Base-by-base conservation (phyloP, 139 green algal species). In the Tetraselmis chui region DNA sequence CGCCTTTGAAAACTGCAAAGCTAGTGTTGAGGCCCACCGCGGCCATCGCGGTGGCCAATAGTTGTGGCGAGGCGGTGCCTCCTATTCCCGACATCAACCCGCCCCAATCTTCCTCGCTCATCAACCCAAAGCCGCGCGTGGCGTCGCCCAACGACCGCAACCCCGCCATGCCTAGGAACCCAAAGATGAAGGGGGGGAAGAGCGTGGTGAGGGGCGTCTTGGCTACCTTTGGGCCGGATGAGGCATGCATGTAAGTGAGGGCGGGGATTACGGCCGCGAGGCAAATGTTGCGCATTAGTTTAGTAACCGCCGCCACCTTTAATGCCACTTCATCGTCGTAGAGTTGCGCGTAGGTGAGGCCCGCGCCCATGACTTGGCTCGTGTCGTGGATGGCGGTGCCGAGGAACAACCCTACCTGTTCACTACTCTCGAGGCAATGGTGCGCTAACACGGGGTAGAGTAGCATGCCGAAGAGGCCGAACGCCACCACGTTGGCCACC, bases 401-500 rank as follows among this genome's bases (percentile, higher is more conserved):
- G 22, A 87, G 76, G 30, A 84, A 84, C 74, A 87, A 11, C 30
- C 83, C 83, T 28, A 28, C 31, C 76, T 81, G 59, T 22, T 83
- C 59, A 2, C 59, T 30, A 27, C 45, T 79, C 22, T 83, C 75
- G 18, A 83, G 79, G 2, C 81, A 23, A 23, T 59, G 29, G 81
- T 77, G 80, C 29, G 59, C 80, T 2, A 76, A 1, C 24, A 31
- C 29, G 27, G 76, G 76, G 81, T 84, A 82, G 2, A 32, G n/a
- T 23, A 87, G 76, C 83, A 87, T 87, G 1, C 79, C 83, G 27
- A 82, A 23, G 2, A 76, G 59, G n/a, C 83, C 83, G 25, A 59
- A 87, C 75, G 76, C 74, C 2, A 87, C 83, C 18, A 87, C 83
- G 80, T 87, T 87, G 27, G 83, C 83, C 25, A 87, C 80, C 2